Percentiles rank a stretch among this genome's conserved stretches.
Evolutionary conservation across 2,329 filamentous ascomycete species (phyloP).

Genomic region (Zymoseptoria passerinii): DNA sequence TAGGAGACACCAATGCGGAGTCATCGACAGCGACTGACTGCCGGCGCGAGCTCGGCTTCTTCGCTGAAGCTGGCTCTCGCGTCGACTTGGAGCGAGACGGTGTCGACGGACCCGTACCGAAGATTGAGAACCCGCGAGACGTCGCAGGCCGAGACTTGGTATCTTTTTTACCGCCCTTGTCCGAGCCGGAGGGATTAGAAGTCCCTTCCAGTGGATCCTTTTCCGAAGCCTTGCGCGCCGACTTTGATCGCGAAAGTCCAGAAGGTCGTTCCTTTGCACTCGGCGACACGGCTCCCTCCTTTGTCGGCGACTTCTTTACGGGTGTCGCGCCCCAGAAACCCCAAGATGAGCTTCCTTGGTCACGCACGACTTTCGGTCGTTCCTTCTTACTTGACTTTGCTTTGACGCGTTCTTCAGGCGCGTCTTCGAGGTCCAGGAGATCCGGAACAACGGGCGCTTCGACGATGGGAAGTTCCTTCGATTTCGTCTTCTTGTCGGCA

Average conservation of each 20-base stretch:
- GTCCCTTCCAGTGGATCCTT: constrained; percentile 46
- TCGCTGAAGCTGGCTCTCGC: constrained; percentile 44
- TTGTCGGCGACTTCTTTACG: constrained; percentile 34
- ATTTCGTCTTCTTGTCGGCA: constrained; percentile 30
- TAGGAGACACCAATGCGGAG: constrained; percentile 59
- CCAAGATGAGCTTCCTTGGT: constrained; percentile 57
- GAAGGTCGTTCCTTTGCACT: constrained; percentile 33
- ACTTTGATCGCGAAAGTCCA: constrained; percentile 48
- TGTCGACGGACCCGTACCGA: constrained; percentile 47
- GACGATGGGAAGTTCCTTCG: constrained; percentile 31
- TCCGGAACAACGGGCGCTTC: constrained; percentile 17
- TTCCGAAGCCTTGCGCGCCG: constrained; percentile 47
- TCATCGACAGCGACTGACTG: constrained; percentile 50
- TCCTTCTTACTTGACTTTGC: constrained; percentile 60
- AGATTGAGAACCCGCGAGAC: constrained; percentile 52
- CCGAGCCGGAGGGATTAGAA: constrained; percentile 65
- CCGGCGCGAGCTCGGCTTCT: constrained; percentile 47
- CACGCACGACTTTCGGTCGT: constrained; percentile 65
- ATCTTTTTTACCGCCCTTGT: constrained; percentile 51
- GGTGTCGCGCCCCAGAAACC: constrained; percentile 58
- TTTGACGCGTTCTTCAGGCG: constrained; percentile 38
- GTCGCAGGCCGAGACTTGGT: constrained; percentile 46
- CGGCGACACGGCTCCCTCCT: constrained; percentile 35
- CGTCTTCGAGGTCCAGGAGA: constrained; percentile 27
- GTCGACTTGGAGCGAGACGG: constrained; percentile 55